phyloP scores from a whole-genome alignment of 2,329 filamentous ascomycete genomes.

The Penicillium sp. region DNA sequence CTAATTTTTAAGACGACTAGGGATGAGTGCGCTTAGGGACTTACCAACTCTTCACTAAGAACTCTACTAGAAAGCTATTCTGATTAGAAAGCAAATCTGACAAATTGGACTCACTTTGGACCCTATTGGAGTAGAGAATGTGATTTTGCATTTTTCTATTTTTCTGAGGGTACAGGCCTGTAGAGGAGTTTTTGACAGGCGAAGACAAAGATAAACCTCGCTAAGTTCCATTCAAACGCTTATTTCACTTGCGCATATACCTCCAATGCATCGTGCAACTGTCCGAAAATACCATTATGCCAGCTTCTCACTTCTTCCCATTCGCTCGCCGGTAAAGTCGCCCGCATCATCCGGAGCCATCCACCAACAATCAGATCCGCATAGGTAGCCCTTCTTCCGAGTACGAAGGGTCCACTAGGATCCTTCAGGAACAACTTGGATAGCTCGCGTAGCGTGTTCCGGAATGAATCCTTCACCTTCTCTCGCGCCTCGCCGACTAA shows the following conservation, averaged over 20 bases:
- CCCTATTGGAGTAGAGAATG: too few species aligned
- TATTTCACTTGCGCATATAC: conserved; percentile 45
- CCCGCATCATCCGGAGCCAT: conserved; percentile 59
- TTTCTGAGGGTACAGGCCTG: neutral
- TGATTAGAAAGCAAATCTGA: too few species aligned
- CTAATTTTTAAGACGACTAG: too few species aligned
- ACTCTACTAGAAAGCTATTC: too few species aligned
- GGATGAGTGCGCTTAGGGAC: too few species aligned
- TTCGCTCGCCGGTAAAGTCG: conserved; percentile 51
- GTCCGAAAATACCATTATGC: conserved; percentile 59
- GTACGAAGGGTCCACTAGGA: conserved; percentile 55
- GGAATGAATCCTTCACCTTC: conserved; percentile 50
- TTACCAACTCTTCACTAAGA: too few species aligned
- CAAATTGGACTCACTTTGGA: too few species aligned
- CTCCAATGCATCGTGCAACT: conserved; percentile 56
- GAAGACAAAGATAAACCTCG: neutral
- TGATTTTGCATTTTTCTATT: neutral
- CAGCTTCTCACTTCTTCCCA: conserved; percentile 57
- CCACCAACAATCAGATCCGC: conserved; percentile 64
- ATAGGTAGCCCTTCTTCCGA: conserved; percentile 56
- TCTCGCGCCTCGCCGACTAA: conserved; percentile 49
- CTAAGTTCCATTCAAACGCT: neutral
- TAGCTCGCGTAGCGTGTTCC: conserved; percentile 50
- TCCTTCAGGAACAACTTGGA: conserved; percentile 51
- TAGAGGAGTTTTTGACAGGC: neutral